These are phyloP conservation scores for Strigomonas oncopelti DNA, from an alignment of 208 protist species.

Conservation along the genomic window DNA sequence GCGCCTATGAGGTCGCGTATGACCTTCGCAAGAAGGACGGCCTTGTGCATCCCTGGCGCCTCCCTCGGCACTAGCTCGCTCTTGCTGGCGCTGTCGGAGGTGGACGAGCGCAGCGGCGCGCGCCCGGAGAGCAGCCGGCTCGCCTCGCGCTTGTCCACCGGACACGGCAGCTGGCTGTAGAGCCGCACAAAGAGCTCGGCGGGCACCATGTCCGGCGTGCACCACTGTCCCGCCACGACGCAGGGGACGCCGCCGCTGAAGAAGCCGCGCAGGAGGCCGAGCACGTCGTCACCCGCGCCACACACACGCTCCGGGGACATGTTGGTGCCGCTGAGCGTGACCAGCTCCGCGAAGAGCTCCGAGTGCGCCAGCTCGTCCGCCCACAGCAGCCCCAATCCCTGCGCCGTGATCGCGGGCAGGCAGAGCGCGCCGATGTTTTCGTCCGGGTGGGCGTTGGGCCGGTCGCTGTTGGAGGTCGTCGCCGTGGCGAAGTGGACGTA, in stretches of 20 bases:
- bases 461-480: constrained; percentile 15
- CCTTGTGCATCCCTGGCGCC: constrained; percentile 33
- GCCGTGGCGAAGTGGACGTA: constrained; percentile 34
- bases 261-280: constrained; percentile 68
- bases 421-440: constrained; percentile 25
- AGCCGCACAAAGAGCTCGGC: constrained; percentile 71
- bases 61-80: not conserved
- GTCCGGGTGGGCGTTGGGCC: constrained; percentile 9
- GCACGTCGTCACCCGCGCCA: constrained; percentile 52
- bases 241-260: constrained; percentile 71
- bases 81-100: not conserved
- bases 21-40: constrained; percentile 57
- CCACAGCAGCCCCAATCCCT: constrained; percentile 47
- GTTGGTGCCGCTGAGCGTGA: constrained; percentile 80
- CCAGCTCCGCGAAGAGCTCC: constrained; percentile 82
- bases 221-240: constrained; percentile 82
- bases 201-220: constrained; percentile 87
- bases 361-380: constrained; percentile 65
- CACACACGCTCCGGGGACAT: constrained; percentile 41
- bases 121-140: not conserved
- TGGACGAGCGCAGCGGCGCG: constrained; percentile 3
- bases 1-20: constrained; percentile 58
- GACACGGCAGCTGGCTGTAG: constrained; percentile 47
- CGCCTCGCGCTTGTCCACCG: constrained; percentile 5
- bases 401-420: constrained; percentile 19